Base-by-base conservation (phyloP, 2,329 filamentous ascomycete species). In the Colletotrichum sp. region DNA sequence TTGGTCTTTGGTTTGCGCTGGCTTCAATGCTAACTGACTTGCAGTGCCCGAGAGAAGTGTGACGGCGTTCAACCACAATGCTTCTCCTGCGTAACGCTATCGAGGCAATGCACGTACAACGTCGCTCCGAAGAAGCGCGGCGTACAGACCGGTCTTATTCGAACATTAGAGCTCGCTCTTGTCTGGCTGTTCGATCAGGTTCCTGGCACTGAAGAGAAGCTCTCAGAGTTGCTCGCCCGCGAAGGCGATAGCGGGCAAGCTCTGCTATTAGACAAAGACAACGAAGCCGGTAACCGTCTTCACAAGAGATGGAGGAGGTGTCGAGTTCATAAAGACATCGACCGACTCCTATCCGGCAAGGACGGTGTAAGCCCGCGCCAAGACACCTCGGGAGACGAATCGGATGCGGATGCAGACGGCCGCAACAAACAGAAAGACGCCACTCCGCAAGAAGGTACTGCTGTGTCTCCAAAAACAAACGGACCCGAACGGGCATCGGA, bases 121-220 rank as follows among this genome's bases (percentile, higher is more conserved):
- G 90, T 93, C 70, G 92, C 92, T 70, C 92, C 93, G 9, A 95
- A 95, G 84, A 95, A 95, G 83, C 89, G 94, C 78, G 94, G 95
- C 6, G 91, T 96, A 13, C 94, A 94, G 79, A 94, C 94, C n/a
- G 94, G 95, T 18, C 95, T 96, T 81, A 93, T 96, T 71, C 90
- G 94, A 39, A 93, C 93, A 0, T 87, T 96, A 21, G 94, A 96
- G 83, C 84, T 94, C 59, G 90, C 93, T 12, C 87, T 94, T 71
- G 93, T 92, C 15, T 92, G 92, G 87, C 85, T 94, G 2, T 93
- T 95, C 76, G 89, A 91, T 75, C 90, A 90, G 71, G 89, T 92
- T 44, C 88, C 91, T 16, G 91, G 89, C 12, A 89, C 88, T 64
- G 93, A 95, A 82, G 86, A 88, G 68, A 87, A 89, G 16, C 87